Evolutionary conservation across 352 stramenopile species (phyloP), one percentile per base, ranked within the genome.

Genomic region (Aphanomyces cochlioides): DNA sequence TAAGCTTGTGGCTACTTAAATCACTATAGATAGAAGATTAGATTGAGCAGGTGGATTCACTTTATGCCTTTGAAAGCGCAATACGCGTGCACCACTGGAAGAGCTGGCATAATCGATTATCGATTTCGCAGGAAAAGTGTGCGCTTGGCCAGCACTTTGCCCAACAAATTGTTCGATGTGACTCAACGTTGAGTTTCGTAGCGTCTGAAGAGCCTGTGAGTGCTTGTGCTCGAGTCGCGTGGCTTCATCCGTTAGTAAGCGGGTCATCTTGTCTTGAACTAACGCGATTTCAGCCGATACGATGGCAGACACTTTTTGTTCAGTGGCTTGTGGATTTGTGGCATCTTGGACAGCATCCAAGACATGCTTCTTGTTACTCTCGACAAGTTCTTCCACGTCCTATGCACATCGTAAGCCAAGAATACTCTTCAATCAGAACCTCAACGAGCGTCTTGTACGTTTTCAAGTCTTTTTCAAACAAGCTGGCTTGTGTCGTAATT

Each of bases 11-110:
- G 10, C 79, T 74, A 7, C 90, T 61, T 10, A 93, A 73, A 74
- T 90, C 80, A n/a, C 85, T 93, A 71, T 3, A 12, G 21, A 28
- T 28, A 28, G 28, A 28, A 28, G 28, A 28, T 28, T 28, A 28
- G 28, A 28, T 28, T 28, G 28, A 28, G 28, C 1, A 28, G 28
- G 28, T 28, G 28, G 28, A 0, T 28, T 28, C 28, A 28, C 28
- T 28, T 28, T 40, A 7, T 72, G 91, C 86, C 76, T 78, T 64
- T 87, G 75, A 12, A 78, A 83, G 61, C 80, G 76, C 56, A 92
- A 76, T 40, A 94, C 78, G 40, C 37, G 38, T 3, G 47, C 64
- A 34, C 64, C 64, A 21, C 34, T 61, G 5, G 64, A 47, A 54
- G 37, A 17, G 40, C 40, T 70, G 7, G 64, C 64, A 45, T 61